Percentiles rank a stretch among this genome's conserved stretches.
These are phyloP conservation scores for Saccharomycopsis vini DNA, from an alignment of 805 yeast genomes.

Conservation along the genomic window DNA sequence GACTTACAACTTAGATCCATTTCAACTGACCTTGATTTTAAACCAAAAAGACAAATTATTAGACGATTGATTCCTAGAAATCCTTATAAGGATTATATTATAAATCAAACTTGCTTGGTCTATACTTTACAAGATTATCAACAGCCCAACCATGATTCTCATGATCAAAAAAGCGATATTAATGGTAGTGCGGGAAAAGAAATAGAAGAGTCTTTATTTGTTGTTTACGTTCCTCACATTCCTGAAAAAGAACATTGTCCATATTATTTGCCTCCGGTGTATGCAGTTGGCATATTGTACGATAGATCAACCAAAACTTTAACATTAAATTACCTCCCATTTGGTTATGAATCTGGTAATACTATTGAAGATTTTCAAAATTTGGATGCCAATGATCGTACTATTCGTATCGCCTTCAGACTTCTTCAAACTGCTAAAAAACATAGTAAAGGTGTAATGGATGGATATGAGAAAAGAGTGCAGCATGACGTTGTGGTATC, in stretches of 20 bases:
- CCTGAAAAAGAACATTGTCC: slow-evolving; percentile 54
- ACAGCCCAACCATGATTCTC: slow-evolving; percentile 21
- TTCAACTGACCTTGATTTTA: slow-evolving; percentile 19
- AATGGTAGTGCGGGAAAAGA: too few species aligned
- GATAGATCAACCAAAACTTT: slow-evolving; percentile 31
- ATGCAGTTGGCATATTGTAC: slow-evolving; percentile 64
- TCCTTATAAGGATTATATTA: slow-evolving; percentile 72
- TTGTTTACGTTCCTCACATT: slow-evolving; percentile 76
- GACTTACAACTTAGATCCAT: neutral
- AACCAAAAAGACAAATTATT: slow-evolving; percentile 46
- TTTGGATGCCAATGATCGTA: slow-evolving; percentile 34
- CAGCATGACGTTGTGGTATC: slow-evolving; percentile 81
- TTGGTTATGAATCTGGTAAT: slow-evolving; percentile 27
- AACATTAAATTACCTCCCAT: slow-evolving; percentile 73
- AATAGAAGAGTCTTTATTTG: slow-evolving; percentile 39
- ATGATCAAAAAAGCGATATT: slow-evolving; percentile 2
- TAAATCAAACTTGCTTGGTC: slow-evolving; percentile 75
- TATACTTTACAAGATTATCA: slow-evolving; percentile 26
- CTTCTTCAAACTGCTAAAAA: slow-evolving; percentile 70
- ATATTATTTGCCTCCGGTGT: slow-evolving; percentile 80
- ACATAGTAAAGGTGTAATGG: slow-evolving; percentile 75
- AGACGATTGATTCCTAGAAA: slow-evolving; percentile 87
- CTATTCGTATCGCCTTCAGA: slow-evolving; percentile 69
- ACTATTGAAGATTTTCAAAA: slow-evolving; percentile 23
- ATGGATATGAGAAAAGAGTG: slow-evolving; percentile 82